Evolutionary conservation across 2,329 filamentous ascomycete species (phyloP).

Genomic region (Neophaeococcomyces mojaviensis): DNA sequence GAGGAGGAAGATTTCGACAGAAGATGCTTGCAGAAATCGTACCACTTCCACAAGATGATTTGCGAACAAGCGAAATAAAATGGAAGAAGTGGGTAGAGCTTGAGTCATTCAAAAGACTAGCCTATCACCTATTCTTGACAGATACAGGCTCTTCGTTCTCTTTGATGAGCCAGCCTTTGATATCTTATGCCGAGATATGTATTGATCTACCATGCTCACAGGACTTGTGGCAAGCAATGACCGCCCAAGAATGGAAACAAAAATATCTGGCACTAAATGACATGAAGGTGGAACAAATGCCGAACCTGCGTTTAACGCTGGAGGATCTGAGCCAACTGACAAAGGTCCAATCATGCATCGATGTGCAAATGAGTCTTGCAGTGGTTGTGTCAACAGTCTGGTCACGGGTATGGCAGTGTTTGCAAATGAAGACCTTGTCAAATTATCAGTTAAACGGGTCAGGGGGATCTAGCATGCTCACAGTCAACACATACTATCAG

Average conservation of each 20-base stretch:
- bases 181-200: slow-evolving; percentile 14
- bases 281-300: background rate
- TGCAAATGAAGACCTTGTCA: slow-evolving; percentile 4
- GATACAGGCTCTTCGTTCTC: slow-evolving; percentile 63
- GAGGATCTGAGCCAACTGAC: background rate
- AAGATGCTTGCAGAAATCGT: slow-evolving; percentile 14
- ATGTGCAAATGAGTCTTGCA: background rate
- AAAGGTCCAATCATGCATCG: background rate
- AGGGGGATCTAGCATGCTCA: background rate
- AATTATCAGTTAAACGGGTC: background rate
- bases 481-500: slow-evolving; percentile 7
- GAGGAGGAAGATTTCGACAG: slow-evolving; percentile 28
- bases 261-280: slow-evolving; percentile 41
- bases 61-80: slow-evolving; percentile 13
- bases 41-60: slow-evolving; percentile 4
- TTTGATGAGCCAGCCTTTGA: slow-evolving; percentile 51
- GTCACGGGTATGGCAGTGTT: slow-evolving; percentile 8
- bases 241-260: slow-evolving; percentile 57
- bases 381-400: slow-evolving; percentile 2
- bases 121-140: slow-evolving; percentile 54
- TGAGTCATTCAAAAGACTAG: slow-evolving; percentile 41
- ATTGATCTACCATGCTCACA: slow-evolving; percentile 49
- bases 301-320: background rate
- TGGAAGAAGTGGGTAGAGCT: slow-evolving; percentile 27
- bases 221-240: slow-evolving; percentile 58